Evolutionary conservation across 257 asterid genomes (phyloP), one percentile per base, ranked within the genome.

Genomic region (Solanum okadae): DNA sequence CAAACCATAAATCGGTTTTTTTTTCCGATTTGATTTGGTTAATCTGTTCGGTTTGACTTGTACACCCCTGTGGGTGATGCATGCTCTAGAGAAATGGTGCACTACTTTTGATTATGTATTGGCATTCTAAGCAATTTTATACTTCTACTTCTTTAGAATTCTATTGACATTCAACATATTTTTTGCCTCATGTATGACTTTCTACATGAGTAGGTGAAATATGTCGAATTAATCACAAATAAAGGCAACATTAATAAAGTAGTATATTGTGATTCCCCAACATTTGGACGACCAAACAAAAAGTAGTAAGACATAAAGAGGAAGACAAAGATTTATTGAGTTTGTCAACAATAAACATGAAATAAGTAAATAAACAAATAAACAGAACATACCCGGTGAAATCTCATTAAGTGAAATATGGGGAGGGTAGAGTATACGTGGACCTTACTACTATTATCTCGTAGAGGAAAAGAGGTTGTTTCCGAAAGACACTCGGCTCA

Each of bases 381-480:
- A 7, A 35, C 56, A 46, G 2, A 46, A 46, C 56, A 14, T 46
- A 46, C 56, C 56, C 6, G 6, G 56, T 13, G 18, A 46, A 52
- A 52, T 52, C n/a, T 0, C 4, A 52, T 0, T 16, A 18, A 52
- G 23, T 52, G 63, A 25, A 10, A 56, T 56, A 0, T 7, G n/a
- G 65, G 0, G 4, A 56, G 65, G 25, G 25, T 56, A 56, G 65
- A 18, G 61, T 49, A 3, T 49, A 16, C 9, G 3, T 49, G 8
- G 1, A 49, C 23, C 61, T 49, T n/a, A n/a, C n/a, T 49, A 49
- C 9, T 5, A 16, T 16, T 49, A 16, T 15, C 61, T 49, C 0
- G 9, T 49, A 0, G 23, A 49, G 0, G n/a, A 2, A 56, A 4
- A 56, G 10, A 56, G 65, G n/a, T 20, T 18, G 25, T 56, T 56